A percentile compares a stretch with the other conserved stretches of the same genome.
These are phyloP conservation scores for Pisolithus sp. DNA, from an alignment of 768 basidiomycete genomes.

Conservation along the genomic window DNA sequence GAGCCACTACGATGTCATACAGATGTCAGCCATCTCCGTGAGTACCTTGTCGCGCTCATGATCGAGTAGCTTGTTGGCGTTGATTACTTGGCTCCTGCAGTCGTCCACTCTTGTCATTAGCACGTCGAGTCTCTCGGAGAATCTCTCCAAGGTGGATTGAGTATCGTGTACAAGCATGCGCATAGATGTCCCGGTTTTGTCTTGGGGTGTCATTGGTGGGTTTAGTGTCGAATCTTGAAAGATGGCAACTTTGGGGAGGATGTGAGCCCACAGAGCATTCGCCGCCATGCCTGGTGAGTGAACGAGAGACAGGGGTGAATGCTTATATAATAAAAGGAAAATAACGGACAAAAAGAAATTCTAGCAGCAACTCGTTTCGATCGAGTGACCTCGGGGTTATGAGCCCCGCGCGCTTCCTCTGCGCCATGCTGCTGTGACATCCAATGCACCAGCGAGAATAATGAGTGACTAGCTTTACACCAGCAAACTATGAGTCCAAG, in stretches of 20 bases:
- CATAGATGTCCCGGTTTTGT: constrained; percentile 65
- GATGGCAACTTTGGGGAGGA: constrained; percentile 40
- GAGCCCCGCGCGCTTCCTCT: constrained; percentile 45
- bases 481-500: no score
- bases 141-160: constrained; percentile 63
- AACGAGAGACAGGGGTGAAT: no score
- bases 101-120: constrained; percentile 46
- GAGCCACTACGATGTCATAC: background rate
- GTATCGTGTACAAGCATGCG: constrained; percentile 71
- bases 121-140: constrained; percentile 50
- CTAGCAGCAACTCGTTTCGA: constrained; percentile 42
- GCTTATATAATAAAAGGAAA: background rate
- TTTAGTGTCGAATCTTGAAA: constrained; percentile 15
- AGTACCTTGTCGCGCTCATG: constrained; percentile 51
- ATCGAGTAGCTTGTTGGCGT: constrained; percentile 52
- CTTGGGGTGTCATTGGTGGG: constrained; percentile 43
- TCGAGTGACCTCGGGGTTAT: constrained; percentile 46
- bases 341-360: background rate
- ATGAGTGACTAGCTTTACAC: background rate
- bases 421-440: constrained; percentile 37
- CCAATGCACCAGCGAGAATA: background rate
- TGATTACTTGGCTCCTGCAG: constrained; percentile 45
- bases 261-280: constrained; percentile 45
- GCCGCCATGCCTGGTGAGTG: constrained; percentile 5
- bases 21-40: constrained; percentile 36